Percentiles rank a stretch among this genome's conserved stretches.
Conservation (phyloP, 164 flowering plant genomes). For the Berberis thunbergii region DNA sequence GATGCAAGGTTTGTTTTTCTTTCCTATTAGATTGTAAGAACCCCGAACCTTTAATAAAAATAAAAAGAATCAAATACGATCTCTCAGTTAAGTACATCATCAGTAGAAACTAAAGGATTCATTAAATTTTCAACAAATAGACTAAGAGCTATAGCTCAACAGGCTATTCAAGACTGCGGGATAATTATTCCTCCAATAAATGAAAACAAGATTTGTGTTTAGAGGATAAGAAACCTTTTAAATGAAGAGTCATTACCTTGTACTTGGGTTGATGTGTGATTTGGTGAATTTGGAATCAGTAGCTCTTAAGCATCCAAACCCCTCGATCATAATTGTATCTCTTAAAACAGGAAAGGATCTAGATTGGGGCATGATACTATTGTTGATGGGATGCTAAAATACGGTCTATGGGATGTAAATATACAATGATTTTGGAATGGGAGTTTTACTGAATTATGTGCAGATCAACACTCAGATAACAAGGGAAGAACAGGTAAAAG, state of each 20-base stretch:
- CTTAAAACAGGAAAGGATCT: constrained; percentile 61
- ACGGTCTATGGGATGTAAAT: constrained; percentile 95
- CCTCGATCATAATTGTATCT: not conserved
- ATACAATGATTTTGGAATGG: constrained; percentile 89
- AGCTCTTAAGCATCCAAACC: not conserved
- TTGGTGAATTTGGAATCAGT: not conserved
- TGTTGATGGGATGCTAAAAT: constrained; percentile 91
- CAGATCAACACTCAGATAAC: constrained; percentile 55
- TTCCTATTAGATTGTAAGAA: too few relatives aligned
- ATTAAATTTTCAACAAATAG: too few relatives aligned
- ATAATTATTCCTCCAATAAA: too few relatives aligned
- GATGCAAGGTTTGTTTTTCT: too few relatives aligned
- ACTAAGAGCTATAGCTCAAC: too few relatives aligned
- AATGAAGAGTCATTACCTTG: not conserved
- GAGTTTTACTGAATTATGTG: constrained; percentile 81
- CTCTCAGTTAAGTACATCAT: too few relatives aligned
- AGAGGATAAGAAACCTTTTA: too few relatives aligned
- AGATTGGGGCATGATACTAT: constrained; percentile 78
- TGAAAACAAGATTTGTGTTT: too few relatives aligned
- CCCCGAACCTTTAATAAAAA: too few relatives aligned
- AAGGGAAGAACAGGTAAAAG: constrained; percentile 69
- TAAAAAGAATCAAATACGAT: too few relatives aligned
- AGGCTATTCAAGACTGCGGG: too few relatives aligned
- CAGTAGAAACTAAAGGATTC: too few relatives aligned
- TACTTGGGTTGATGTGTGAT: not conserved